Conservation (phyloP, 164 flowering plant species). For the Piper betle region DNA sequence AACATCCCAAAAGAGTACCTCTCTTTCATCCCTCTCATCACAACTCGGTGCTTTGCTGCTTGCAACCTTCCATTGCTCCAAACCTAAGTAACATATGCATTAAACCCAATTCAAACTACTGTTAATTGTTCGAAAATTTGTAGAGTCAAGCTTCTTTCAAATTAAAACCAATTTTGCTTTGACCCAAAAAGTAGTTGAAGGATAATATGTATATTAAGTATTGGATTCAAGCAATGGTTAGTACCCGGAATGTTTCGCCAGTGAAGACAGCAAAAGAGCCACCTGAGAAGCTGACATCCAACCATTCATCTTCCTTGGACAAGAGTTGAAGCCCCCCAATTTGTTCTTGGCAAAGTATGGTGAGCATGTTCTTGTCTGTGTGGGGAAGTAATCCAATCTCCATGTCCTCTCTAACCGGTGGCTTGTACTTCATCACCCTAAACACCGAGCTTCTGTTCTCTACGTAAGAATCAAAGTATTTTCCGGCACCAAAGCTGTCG, state of each 20-base stretch:
- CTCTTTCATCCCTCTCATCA: conserved; percentile 27
- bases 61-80: conserved; percentile 58
- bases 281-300: conserved; percentile 5
- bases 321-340: conserved; percentile 33
- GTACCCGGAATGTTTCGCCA: conserved; percentile 37
- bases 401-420: conserved; percentile 7
- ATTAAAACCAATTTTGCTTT: no score
- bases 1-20: conserved; percentile 37
- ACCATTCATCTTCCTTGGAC: conserved; percentile 27
- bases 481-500: conserved; percentile 10
- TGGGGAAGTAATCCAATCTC: conserved; percentile 26
- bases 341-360: conserved; percentile 8
- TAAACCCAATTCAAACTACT: background rate
- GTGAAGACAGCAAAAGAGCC: conserved; percentile 19
- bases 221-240: no score
- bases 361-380: conserved; percentile 14
- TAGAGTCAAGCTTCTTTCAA: background rate
- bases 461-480: conserved; percentile 4
- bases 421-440: conserved; percentile 34
- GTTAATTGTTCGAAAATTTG: background rate
- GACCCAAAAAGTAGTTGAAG: no score
- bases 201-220: no score
- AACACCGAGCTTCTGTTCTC: conserved; percentile 9
- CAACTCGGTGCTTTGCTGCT: conserved; percentile 40
- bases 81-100: conserved; percentile 16